Percentiles rank a stretch among this genome's conserved stretches.
These are phyloP conservation scores for Chaetothyriales sp. DNA, from an alignment of 2,329 filamentous ascomycete genomes.

Conservation along the genomic window DNA sequence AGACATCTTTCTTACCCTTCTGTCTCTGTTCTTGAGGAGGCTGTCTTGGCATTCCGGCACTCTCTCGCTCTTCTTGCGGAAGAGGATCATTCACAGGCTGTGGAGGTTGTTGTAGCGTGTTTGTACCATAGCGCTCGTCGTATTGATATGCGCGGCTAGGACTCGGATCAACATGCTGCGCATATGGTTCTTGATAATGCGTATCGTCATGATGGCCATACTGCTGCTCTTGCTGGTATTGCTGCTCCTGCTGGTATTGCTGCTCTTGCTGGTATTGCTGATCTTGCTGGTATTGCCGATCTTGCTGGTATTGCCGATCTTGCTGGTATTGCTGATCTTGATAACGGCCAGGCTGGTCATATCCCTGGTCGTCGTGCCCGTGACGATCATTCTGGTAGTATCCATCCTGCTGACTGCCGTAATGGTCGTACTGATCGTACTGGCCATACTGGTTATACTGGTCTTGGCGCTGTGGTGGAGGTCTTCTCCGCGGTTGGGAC, in stretches of 20 bases:
- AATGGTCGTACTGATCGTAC: neutral
- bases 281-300: slow-evolving; percentile 10
- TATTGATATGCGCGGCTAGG: slow-evolving; percentile 12
- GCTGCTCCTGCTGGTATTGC: too few species aligned
- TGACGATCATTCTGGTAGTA: neutral
- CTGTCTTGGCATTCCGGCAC: slow-evolving; percentile 4
- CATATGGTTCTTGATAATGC: slow-evolving; percentile 2
- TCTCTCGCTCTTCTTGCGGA: neutral
- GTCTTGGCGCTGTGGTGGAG: neutral
- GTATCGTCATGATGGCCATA: slow-evolving; percentile 3
- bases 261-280: slow-evolving; percentile 8
- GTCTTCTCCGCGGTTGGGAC: neutral
- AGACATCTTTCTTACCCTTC: slow-evolving; percentile 16
- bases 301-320: slow-evolving; percentile 5
- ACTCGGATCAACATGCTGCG: slow-evolving; percentile 1
- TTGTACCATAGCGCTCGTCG: slow-evolving; percentile 14
- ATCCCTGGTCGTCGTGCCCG: neutral
- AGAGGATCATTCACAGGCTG: neutral
- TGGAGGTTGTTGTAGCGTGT: neutral
- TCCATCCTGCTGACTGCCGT: neutral
- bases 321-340: slow-evolving; percentile 9
- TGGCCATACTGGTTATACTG: neutral
- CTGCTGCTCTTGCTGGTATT: slow-evolving; percentile 4
- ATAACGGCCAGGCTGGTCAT: slow-evolving; percentile 8
- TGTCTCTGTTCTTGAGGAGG: slow-evolving; percentile 4